Evolutionary conservation across 345 rosid genomes (phyloP).

Genomic region (Gossypium thurberi): DNA sequence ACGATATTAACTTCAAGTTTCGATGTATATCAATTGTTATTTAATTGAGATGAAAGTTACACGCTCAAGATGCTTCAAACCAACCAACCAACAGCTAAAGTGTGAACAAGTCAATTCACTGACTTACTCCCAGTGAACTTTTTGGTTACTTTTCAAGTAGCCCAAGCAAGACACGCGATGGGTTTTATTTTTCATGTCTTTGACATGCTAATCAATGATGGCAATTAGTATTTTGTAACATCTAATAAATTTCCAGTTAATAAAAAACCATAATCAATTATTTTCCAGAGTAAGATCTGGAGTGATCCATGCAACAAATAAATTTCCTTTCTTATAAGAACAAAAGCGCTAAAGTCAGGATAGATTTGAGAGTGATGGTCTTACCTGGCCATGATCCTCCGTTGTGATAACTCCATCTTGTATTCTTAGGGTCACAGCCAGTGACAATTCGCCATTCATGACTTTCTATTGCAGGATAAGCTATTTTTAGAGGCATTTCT

Average conservation of each 20-base stretch:
- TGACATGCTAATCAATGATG: too few species aligned
- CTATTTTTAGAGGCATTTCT: neutral
- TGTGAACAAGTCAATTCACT: neutral
- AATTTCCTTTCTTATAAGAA: neutral
- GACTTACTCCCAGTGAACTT: neutral
- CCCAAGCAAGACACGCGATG: too few species aligned
- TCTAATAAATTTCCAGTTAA: neutral
- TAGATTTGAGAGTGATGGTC: neutral
- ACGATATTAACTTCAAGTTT: neutral
- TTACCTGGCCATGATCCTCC: conserved; percentile 1
- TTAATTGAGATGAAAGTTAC: neutral
- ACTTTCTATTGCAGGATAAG: neutral
- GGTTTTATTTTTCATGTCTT: too few species aligned
- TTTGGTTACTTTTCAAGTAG: too few species aligned
- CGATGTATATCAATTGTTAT: neutral
- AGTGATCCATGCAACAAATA: neutral
- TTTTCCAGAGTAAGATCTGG: neutral
- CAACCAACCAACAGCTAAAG: neutral
- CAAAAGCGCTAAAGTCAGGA: neutral
- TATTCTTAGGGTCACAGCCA: neutral
- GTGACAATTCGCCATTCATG: neutral
- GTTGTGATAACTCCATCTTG: neutral
- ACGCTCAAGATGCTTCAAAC: neutral
- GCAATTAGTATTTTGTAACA: neutral
- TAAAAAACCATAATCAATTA: neutral